A percentile compares a stretch with the other conserved stretches of the same genome.
Conservation (phyloP, 2,329 filamentous ascomycete genomes). For the Thermomyces lanuginosus region DNA sequence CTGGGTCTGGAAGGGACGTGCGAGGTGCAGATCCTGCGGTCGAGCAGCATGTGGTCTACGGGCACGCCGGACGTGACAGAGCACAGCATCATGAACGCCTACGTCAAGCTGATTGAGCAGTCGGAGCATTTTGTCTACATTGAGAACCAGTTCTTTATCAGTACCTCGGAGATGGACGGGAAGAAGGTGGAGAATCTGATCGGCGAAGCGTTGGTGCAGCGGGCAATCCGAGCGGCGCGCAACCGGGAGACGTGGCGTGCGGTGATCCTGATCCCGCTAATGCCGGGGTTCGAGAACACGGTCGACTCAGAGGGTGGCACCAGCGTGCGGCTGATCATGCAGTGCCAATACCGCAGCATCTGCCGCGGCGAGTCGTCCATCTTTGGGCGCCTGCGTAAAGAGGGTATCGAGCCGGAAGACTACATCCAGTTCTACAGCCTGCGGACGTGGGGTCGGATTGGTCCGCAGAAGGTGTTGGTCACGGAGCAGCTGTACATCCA, state of each 20-base stretch:
- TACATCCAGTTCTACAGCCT: constrained; percentile 93
- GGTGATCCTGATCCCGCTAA: constrained; percentile 77
- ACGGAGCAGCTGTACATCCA: constrained; percentile 98
- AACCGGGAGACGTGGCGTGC: constrained; percentile 83
- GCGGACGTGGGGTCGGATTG: constrained; percentile 82
- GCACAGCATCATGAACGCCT: constrained; percentile 89
- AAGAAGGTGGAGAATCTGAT: constrained; percentile 84
- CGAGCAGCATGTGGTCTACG: constrained; percentile 78
- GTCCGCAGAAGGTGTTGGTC: constrained; percentile 61
- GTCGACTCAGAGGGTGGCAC: constrained; percentile 89
- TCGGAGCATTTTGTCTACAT: constrained; percentile 98
- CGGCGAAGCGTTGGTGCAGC: constrained; percentile 82
- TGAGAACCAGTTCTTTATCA: constrained; percentile 97
- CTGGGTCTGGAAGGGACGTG: constrained; percentile 86
- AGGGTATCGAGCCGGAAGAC: constrained; percentile 78
- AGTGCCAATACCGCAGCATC: constrained; percentile 92
- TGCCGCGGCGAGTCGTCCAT: constrained; percentile 85
- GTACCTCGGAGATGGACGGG: constrained; percentile 73
- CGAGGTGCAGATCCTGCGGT: constrained; percentile 88
- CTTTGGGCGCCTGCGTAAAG: constrained; percentile 64
- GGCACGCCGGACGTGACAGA: constrained; percentile 71
- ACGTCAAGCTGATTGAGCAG: constrained; percentile 83
- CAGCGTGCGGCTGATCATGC: constrained; percentile 87
- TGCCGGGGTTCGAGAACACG: constrained; percentile 97
- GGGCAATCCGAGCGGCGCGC: constrained; percentile 67